Evolutionary conservation across 2,329 filamentous ascomycete species (phyloP).

Genomic region (Sordariomycetes sp.): DNA sequence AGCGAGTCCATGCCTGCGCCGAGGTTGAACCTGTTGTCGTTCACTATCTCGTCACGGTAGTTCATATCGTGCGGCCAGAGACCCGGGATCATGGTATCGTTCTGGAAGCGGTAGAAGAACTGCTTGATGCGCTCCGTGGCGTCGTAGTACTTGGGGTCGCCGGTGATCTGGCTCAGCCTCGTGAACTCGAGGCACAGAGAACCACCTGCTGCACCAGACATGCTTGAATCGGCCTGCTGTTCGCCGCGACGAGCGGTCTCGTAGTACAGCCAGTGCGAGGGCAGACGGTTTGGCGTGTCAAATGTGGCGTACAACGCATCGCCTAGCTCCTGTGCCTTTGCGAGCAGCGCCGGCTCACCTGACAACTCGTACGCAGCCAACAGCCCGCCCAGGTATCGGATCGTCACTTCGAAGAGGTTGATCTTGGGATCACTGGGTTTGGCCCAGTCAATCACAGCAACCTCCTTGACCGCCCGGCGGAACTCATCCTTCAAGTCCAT

Average conservation of each 20-base stretch:
- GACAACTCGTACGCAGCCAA: constrained; percentile 44
- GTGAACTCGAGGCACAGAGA: constrained; percentile 69
- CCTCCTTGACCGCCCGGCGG: constrained; percentile 33
- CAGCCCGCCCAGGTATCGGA: constrained; percentile 43
- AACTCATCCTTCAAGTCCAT: constrained; percentile 51
- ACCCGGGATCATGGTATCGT: constrained; percentile 58
- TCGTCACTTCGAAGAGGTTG: constrained; percentile 56
- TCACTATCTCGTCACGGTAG: constrained; percentile 39
- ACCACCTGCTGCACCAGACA: constrained; percentile 41
- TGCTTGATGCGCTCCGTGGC: constrained; percentile 66
- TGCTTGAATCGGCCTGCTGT: constrained; percentile 23
- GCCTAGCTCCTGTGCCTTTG: constrained; percentile 42
- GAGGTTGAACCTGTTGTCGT: constrained; percentile 24
- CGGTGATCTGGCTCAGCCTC: constrained; percentile 63
- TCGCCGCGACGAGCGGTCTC: constrained; percentile 25
- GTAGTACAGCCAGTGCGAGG: constrained; percentile 36
- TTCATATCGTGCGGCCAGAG: constrained; percentile 63
- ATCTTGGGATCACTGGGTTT: constrained; percentile 34
- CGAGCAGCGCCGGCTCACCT: constrained; percentile 32
- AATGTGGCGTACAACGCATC: constrained; percentile 44
- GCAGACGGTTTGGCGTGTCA: constrained; percentile 45
- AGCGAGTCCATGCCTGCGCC: constrained; percentile 38
- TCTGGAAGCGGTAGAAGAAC: constrained; percentile 56
- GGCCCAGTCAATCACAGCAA: constrained; percentile 46
- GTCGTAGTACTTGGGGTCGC: constrained; percentile 66